Evolutionary conservation across 2,329 filamentous ascomycete genomes (phyloP), one percentile per base, ranked within the genome.

Genomic region (Penicillium italicum): DNA sequence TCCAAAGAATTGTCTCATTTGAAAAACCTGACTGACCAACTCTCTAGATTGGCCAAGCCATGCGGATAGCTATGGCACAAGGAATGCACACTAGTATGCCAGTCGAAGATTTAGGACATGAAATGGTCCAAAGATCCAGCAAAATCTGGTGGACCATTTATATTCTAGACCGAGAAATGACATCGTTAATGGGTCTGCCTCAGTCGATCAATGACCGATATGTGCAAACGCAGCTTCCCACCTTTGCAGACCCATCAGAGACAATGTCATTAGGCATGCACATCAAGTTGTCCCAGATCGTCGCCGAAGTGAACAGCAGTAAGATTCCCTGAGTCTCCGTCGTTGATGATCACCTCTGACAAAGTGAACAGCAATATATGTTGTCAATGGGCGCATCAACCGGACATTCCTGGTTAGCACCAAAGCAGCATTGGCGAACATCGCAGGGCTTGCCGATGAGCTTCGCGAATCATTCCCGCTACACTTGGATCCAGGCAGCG

Each of bases 101-200:
- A 0, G 71, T 74, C 0, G 71, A 75, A 1, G 74, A 79, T 37
- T 58, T 82, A 0, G 77, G 78, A 0, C 74, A 78, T 4, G 60
- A 67, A 0, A 64, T 75, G 3, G 78, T 81, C 0, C 75, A 82
- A 50, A 69, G 81, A 44, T 80, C 76, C 40, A 77, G 78, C 6
- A 77, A 77, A 50, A 74, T 81, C 12, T 84, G 80, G 80, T 83
- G 80, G 80, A 83, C 81, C 0, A 74, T 82, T 0, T 82, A 82
- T 42, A 74, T 83, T 3, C 63, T 83, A 0, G 81, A 83, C 50
- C 73, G 80, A 1, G 77, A 82, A 59, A 81, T 82, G 72, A 79
- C 79, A 1, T 80, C 79, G 0, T 61, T 82, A 2, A 81, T 82
- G 74, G 81, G 81, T 0, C 62, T 81, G 0, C 80, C 81, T 0